Percentiles rank a stretch among this genome's conserved stretches.
phyloP scores from a whole-genome alignment of 2,329 filamentous ascomycete species.

The Cladobotryum protrusum region DNA sequence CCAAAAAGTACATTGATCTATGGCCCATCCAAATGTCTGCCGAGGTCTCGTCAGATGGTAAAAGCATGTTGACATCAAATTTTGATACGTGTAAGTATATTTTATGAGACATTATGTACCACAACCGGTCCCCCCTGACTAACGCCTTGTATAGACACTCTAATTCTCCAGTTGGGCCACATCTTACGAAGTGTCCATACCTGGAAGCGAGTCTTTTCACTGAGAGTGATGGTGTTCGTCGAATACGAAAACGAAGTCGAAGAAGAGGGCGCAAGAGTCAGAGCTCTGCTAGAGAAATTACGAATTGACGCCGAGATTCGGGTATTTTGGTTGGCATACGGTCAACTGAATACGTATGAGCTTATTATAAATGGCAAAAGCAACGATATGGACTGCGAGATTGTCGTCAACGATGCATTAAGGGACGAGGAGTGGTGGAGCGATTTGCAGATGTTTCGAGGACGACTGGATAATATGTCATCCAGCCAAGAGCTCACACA shows the following conservation, averaged over 20 bases:
- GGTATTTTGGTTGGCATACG: conserved; percentile 77
- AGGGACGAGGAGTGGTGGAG: conserved; percentile 78
- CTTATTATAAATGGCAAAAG: conserved; percentile 67
- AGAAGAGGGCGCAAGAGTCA: conserved; percentile 68
- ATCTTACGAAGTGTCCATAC: conserved; percentile 75
- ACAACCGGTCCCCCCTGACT: background rate
- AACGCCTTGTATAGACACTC: conserved; percentile 40
- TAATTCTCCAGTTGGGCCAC: conserved; percentile 82
- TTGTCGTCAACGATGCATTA: conserved; percentile 59
- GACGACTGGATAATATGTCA: conserved; percentile 31
- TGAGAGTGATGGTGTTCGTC: conserved; percentile 80
- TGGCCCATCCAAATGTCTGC: conserved; percentile 95
- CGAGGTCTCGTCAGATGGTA: conserved; percentile 62
- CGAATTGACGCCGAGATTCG: conserved; percentile 73
- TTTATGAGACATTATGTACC: too few relatives aligned
- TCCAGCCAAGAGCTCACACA: conserved; percentile 39
- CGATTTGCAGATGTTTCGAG: conserved; percentile 56
- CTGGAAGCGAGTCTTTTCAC: conserved; percentile 66
- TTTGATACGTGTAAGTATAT: conserved; percentile 72
- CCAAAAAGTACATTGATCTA: conserved; percentile 76
- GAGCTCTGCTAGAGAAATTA: conserved; percentile 69
- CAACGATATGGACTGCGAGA: conserved; percentile 48
- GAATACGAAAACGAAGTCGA: conserved; percentile 81
- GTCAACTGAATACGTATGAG: conserved; percentile 66
- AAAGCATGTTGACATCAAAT: conserved; percentile 72